Percentiles rank a stretch among this genome's conserved stretches.
Evolutionary conservation across 2,329 filamentous ascomycete species (phyloP).

Genomic region (Amphichorda felina): DNA sequence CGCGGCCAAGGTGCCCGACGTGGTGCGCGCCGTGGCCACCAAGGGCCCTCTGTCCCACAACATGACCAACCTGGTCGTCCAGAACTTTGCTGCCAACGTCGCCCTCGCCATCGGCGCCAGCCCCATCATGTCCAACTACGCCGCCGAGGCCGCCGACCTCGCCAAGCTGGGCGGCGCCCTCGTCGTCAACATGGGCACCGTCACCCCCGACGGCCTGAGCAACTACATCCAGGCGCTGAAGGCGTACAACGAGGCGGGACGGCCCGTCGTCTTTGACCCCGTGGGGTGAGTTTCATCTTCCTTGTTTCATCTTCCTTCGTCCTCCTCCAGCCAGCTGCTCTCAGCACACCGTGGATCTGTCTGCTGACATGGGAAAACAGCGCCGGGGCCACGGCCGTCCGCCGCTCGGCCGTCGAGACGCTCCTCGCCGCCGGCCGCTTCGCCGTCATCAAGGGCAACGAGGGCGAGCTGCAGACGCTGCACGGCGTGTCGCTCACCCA

Average conservation of each 20-base stretch:
- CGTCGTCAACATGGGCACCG: conserved; percentile 91
- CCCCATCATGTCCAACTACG: conserved; percentile 90
- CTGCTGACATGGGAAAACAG: no score
- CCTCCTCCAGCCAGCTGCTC: no score
- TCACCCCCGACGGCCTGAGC: conserved; percentile 59
- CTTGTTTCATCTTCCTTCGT: not conserved
- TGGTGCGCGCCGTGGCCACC: conserved; percentile 49
- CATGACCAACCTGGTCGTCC: conserved; percentile 95
- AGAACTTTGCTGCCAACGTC: conserved; percentile 90
- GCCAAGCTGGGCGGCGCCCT: conserved; percentile 64
- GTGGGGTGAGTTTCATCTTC: conserved; percentile 49
- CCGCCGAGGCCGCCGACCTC: conserved; percentile 72
- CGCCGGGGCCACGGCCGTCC: conserved; percentile 67
- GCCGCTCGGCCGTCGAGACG: conserved; percentile 57
- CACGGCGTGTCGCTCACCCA: conserved; percentile 47
- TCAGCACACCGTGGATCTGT: no score
- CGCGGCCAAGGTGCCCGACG: conserved; percentile 29
- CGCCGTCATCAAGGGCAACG: conserved; percentile 88
- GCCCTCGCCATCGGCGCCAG: conserved; percentile 75
- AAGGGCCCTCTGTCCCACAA: conserved; percentile 75
- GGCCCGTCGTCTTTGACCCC: conserved; percentile 76
- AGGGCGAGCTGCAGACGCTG: conserved; percentile 71
- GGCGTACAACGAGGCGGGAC: conserved; percentile 69
- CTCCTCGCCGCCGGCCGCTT: conserved; percentile 68
- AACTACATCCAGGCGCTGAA: conserved; percentile 64